Evolutionary conservation across 2,329 filamentous ascomycete species (phyloP), one percentile per base, ranked within the genome.

Genomic region (Colletotrichum siamense): DNA sequence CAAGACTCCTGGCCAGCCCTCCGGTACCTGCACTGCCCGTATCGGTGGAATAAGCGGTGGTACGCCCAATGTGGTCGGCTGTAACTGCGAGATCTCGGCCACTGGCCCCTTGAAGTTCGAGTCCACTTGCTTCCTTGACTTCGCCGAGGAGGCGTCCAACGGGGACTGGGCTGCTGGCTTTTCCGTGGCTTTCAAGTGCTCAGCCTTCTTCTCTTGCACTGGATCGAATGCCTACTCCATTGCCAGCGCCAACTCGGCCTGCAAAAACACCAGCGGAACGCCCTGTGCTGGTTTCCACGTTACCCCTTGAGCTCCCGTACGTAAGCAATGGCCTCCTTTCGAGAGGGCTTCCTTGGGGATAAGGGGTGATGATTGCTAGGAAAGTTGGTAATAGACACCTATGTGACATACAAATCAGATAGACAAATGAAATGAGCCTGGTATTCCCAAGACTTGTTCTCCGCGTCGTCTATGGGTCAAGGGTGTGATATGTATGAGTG

Each of bases 321-420:
- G 4, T 52, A n/a, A 22, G 16, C 44, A 18, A 52, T 49, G 6
- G 0, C 44, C n/a, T 52, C n/a, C 4, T 4, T 7, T 24, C n/a
- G 10, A 22, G 12, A 22, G 10, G n/a, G 6, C 12, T 52, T 24
- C n/a, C 12, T 52, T 3, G 0, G 12, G 3, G 0, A 22, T 8
- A 13, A 13, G n/a, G n/a, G n/a, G n/a, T 1, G 39, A 49, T 13
- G 0, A 8, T 52, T 49, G 3, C 0, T 12, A 0, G 44, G n/a
- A 7, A 22, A 13, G n/a, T 3, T 13, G n/a, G 44, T 1, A 8
- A 8, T 13, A 13, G 0, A n/a, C n/a, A 52, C 3, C 44, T 22
- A 8, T 13, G n/a, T 3, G 44, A 52, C 0, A 22, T 13, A 13
- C 6, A 0, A 52, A 52, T 22, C 2, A 3, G 0, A 52, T 8